These are phyloP conservation scores for Solanum peruvianum DNA, from an alignment of 257 asterid genomes.

Conservation along the genomic window DNA sequence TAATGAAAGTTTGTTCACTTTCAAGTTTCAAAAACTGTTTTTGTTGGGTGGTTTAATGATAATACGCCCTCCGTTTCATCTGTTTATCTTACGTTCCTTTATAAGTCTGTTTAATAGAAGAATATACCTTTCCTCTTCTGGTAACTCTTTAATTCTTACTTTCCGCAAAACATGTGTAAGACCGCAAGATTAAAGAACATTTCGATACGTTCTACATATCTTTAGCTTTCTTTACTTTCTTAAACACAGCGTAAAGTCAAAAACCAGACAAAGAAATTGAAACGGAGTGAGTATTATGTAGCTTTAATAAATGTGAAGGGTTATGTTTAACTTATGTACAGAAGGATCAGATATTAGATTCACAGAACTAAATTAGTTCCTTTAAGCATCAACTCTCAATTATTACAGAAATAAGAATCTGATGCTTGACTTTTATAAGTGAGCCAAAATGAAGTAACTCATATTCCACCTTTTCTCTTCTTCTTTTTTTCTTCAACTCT, in stretches of 20 bases:
- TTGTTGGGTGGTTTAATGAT: neutral
- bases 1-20: neutral
- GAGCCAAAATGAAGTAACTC: constrained; percentile 3
- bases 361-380: constrained; percentile 17
- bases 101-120: too few relatives aligned
- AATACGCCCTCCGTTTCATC: neutral
- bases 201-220: neutral
- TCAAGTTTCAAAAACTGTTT: neutral
- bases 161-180: neutral
- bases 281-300: neutral
- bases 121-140: neutral
- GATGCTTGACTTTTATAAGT: constrained; percentile 26
- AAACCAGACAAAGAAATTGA: neutral
- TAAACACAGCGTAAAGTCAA: neutral
- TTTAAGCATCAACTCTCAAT: constrained; percentile 19
- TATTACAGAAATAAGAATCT: constrained; percentile 40
- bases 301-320: neutral
- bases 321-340: neutral
- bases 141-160: neutral
- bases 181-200: neutral
- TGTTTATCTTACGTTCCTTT: neutral
- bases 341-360: constrained; percentile 15
- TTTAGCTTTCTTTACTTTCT: neutral
- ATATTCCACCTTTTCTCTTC: constrained; percentile 8
- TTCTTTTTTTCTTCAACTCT: neutral